Base-by-base conservation (phyloP, 202 grass and related monocot genomes). In the Miscanthus sacchariflorus region DNA sequence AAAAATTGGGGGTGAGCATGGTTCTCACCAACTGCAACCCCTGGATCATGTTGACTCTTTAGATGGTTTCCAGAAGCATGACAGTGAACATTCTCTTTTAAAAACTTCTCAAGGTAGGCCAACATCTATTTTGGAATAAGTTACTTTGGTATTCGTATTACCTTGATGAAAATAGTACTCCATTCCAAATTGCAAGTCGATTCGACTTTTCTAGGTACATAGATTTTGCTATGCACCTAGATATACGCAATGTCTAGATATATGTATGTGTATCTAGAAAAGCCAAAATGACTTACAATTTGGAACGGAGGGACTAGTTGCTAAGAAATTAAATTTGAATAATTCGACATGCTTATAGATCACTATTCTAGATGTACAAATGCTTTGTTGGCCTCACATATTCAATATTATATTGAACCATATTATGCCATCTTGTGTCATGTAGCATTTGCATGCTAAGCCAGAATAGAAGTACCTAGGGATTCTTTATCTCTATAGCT, bases 101-200 rank as follows among this genome's bases (percentile, higher is more conserved):
- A 93, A 84, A 93, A 85, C 83, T 71, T 84, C 70, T 70, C 91
- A 92, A 91, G 87, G 85, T 88, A 88, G 1, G 50, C 46, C 58
- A 76, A 89, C 76, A 23, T 86, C 72, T 81, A 78, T 80, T 21
- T 45, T 58, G 73, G 48, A 86, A 68, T 52, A 87, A 64, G 23
- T 28, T 52, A 50, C 45, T 30, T 23, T 67, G 27, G 13, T 76
- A 44, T 85, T 35, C 54, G 18, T 64, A 24, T 61, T 76, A 77
- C 70, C 67, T 33, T 71, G 33, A 79, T 58, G 49, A 77, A 87
- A 46, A 66, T 68, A 52, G 67, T 64, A 12, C 61, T 64, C 4
- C 23, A 25, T 64, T 5, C 59, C n/a, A 25, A 25, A 64, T 24
- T 64, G 61, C 11, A 5, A 64, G 9, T 64, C 8, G 23, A 25